phyloP scores from a whole-genome alignment of 352 stramenopile genomes.

The Pythium apleroticum region DNA sequence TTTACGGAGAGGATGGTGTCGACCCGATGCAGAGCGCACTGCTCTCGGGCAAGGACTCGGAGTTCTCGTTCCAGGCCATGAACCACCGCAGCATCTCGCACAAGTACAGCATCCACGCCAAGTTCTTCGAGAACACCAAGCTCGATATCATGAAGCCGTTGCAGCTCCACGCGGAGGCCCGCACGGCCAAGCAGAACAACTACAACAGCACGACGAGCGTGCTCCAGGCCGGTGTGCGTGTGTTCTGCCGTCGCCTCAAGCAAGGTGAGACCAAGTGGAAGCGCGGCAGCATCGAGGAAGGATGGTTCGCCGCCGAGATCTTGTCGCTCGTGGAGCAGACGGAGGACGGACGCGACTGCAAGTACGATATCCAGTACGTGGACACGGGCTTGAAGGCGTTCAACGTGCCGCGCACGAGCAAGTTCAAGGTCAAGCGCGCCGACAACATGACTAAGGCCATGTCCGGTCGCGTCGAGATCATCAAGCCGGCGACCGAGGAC shows the following conservation, averaged over 20 bases:
- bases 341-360: conserved; percentile 64
- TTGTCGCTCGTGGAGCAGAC: conserved; percentile 58
- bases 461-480: conserved; percentile 79
- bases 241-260: conserved; percentile 74
- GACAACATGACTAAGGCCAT: conserved; percentile 74
- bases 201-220: conserved; percentile 39
- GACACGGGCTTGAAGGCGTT: conserved; percentile 84
- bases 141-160: conserved; percentile 89
- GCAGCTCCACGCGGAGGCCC: conserved; percentile 70
- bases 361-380: conserved; percentile 87
- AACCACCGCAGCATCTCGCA: conserved; percentile 95
- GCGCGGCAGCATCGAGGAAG: conserved; percentile 75
- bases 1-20: conserved; percentile 99
- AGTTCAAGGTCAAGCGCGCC: conserved; percentile 72
- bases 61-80: conserved; percentile 95
- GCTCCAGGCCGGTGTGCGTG: conserved; percentile 53
- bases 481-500: conserved; percentile 65
- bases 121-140: conserved; percentile 89
- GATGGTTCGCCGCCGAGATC: conserved; percentile 72
- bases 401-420: conserved; percentile 66
- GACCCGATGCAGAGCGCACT: conserved; percentile 96
- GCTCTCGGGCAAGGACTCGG: conserved; percentile 91
- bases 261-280: conserved; percentile 86
- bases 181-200: conserved; percentile 47
- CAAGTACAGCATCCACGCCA: conserved; percentile 90